A percentile compares a stretch with the other conserved stretches of the same genome.
Conservation (phyloP, 345 rosid genomes). For the Tarenaya hassleriana region DNA sequence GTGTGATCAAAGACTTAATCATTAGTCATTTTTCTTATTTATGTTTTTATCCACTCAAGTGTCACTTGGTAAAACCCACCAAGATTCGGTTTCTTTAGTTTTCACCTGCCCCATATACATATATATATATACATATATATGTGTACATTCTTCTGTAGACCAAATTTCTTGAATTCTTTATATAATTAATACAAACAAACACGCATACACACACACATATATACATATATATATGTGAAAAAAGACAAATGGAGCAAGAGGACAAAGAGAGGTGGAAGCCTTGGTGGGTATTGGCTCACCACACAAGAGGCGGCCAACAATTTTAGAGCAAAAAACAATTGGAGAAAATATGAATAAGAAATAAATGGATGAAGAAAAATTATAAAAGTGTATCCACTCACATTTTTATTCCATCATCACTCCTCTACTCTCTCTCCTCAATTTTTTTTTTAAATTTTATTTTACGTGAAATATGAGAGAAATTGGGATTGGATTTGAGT, state of each 20-base stretch:
- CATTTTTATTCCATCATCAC: no score
- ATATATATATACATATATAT: no score
- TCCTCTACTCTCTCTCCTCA: no score
- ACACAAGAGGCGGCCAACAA: no score
- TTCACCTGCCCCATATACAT: conserved; percentile 10
- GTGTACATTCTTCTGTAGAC: no score
- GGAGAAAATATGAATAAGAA: conserved; percentile 14
- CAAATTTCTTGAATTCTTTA: no score
- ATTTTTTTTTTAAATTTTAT: no score
- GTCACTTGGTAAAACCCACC: conserved; percentile 23
- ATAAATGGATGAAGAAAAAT: neutral
- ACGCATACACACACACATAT: no score
- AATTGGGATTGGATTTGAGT: no score
- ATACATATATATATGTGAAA: no score
- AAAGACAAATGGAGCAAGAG: conserved; percentile 34
- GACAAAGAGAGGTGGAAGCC: conserved; percentile 60
- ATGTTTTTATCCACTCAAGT: conserved; percentile 21
- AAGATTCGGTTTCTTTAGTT: neutral
- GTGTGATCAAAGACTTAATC: conserved; percentile 33
- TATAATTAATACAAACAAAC: no score
- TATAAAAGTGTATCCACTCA: neutral
- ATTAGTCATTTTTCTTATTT: conserved; percentile 26
- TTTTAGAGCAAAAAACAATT: conserved; percentile 30
- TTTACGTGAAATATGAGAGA: no score
- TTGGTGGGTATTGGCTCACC: conserved; percentile 54